These are phyloP conservation scores for Entomortierella parvispora DNA, from an alignment of 192 early-diverging fungal genomes.

Conservation along the genomic window DNA sequence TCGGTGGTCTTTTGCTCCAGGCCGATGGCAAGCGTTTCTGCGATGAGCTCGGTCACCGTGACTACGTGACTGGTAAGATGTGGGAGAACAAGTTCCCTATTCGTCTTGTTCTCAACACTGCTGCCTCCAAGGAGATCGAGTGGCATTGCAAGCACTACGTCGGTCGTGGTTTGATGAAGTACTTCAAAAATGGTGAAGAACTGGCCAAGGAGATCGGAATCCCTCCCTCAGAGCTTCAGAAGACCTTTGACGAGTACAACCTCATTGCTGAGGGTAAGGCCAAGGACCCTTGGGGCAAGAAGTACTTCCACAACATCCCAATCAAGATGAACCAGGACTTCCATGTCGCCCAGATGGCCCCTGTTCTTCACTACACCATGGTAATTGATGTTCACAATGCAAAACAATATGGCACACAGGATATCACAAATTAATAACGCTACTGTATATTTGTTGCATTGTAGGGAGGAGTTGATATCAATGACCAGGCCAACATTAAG, in stretches of 20 bases:
- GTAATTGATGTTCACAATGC: no score
- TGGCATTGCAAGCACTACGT: slow-evolving; percentile 94
- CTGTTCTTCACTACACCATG: slow-evolving; percentile 91
- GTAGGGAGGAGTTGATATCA: slow-evolving; percentile 89
- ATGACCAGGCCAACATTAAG: slow-evolving; percentile 72
- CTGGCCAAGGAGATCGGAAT: slow-evolving; percentile 84
- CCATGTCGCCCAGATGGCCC: slow-evolving; percentile 78
- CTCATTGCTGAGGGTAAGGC: slow-evolving; percentile 60
- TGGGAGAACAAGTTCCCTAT: slow-evolving; percentile 88
- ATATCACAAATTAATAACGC: no score
- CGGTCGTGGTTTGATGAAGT: slow-evolving; percentile 90
- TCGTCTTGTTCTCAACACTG: slow-evolving; percentile 84
- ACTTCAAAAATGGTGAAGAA: slow-evolving; percentile 77
- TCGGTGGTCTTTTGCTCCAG: slow-evolving; percentile 86
- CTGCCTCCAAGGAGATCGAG: slow-evolving; percentile 88
- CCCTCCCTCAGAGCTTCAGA: slow-evolving; percentile 57
- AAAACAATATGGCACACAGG: no score
- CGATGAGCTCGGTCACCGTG: slow-evolving; percentile 94
- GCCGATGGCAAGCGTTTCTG: slow-evolving; percentile 88
- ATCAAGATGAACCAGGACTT: slow-evolving; percentile 67
- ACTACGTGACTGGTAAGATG: slow-evolving; percentile 92
- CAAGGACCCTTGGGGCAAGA: slow-evolving; percentile 76
- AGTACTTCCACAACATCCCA: slow-evolving; percentile 70
- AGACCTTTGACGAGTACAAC: slow-evolving; percentile 70
- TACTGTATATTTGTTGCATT: no score